Conservation (phyloP, 257 asterid genomes). For the Thymus mandschuricus region DNA sequence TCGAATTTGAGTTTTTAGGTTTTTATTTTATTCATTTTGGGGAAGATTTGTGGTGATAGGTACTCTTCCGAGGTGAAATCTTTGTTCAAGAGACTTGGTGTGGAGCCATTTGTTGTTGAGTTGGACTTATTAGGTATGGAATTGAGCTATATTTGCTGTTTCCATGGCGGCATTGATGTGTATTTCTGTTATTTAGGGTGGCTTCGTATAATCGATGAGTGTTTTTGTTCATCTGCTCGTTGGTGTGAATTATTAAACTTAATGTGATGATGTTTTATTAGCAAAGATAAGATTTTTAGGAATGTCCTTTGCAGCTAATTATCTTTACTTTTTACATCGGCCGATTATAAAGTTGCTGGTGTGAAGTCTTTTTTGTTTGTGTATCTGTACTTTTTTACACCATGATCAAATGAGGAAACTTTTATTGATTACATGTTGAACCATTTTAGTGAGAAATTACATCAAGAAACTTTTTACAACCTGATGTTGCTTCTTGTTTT, state of each 20-base stretch:
- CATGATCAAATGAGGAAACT: neutral
- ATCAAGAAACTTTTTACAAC: neutral
- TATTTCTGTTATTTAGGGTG: neutral
- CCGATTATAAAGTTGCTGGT: neutral
- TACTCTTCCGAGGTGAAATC: conserved; percentile 83
- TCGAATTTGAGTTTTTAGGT: neutral
- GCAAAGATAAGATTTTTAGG: no score
- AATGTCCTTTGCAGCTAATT: no score
- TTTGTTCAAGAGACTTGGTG: conserved; percentile 78
- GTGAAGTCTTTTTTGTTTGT: neutral
- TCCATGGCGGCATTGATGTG: neutral
- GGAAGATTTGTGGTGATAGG: conserved; percentile 39
- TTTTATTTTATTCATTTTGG: neutral
- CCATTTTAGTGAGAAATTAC: neutral
- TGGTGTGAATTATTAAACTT: neutral
- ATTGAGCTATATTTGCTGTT: neutral
- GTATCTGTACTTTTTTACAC: neutral
- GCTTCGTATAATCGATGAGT: neutral
- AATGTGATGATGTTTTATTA: neutral
- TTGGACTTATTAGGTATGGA: conserved; percentile 76
- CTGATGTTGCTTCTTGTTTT: neutral
- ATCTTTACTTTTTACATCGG: no score
- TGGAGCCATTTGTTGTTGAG: conserved; percentile 80
- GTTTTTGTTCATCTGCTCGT: neutral
- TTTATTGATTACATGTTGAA: neutral